phyloP scores from a whole-genome alignment of 257 asterid genomes.

The Verbascum thapsus region DNA sequence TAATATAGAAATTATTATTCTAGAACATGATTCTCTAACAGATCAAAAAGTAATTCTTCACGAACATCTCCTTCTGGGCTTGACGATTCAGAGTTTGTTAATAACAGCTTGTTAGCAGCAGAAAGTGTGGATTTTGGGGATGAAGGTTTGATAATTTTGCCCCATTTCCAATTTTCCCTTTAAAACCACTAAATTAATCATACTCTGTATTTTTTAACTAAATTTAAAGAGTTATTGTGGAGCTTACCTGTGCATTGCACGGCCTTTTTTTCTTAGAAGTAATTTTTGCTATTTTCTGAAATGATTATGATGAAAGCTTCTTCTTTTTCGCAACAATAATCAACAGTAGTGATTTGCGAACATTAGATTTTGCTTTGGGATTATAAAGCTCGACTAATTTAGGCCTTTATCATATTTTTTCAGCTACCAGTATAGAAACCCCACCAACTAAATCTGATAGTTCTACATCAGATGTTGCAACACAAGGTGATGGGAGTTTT shows the following conservation, averaged over 20 bases:
- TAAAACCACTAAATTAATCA: neutral
- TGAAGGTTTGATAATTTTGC: constrained; percentile 49
- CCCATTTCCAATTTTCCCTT: neutral
- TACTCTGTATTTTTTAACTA: constrained; percentile 1
- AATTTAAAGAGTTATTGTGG: neutral
- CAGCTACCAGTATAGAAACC: constrained; percentile 41
- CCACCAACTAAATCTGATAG: constrained; percentile 35
- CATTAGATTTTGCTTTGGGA: constrained; percentile 20
- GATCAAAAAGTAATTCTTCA: constrained; percentile 81
- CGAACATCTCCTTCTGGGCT: constrained; percentile 91
- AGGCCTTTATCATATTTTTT: constrained; percentile 5
- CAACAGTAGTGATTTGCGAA: neutral
- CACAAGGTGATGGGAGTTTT: constrained; percentile 35
- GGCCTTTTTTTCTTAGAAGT: constrained; percentile 24
- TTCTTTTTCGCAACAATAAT: neutral
- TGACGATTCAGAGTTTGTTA: constrained; percentile 77
- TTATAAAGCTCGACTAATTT: constrained; percentile 15
- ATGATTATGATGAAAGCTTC: neutral
- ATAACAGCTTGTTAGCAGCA: constrained; percentile 72
- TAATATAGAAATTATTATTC: no score
- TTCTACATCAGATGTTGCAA: constrained; percentile 29
- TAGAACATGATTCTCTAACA: no score
- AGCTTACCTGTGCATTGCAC: constrained; percentile 19
- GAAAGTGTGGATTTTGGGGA: constrained; percentile 57
- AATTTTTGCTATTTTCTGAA: constrained; percentile 21